Base-by-base conservation (phyloP, 495 filamentous ascomycete species). In the Paragyromitra xinjiangensis region DNA sequence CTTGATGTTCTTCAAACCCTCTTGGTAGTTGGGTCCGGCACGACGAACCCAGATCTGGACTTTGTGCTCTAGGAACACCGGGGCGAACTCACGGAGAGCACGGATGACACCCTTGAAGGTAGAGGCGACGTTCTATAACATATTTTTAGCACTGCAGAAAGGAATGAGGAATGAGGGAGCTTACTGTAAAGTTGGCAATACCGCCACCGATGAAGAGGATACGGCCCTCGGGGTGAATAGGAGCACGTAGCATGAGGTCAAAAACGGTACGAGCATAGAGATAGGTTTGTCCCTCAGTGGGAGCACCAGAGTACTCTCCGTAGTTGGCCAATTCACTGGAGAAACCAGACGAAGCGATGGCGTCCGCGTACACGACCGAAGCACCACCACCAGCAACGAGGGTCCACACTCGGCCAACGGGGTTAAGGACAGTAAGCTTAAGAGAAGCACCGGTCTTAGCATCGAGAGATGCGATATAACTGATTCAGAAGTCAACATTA, bases 21-120 rank as follows among this genome's bases (percentile, higher is more conserved):
- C 95, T 86, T 99, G 95, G 89, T 96, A 99, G 88, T 99, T 99
- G 85, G 95, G 95, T 74, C 95, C 95, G 61, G 95, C 95, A 88
- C 95, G 95, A 83, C 95, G 94, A 81, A 99, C 94, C 96, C 96
- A 99, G 88, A 99, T 98, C 85, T 97, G 92, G 73, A 95, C 94
- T 82, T 96, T 96, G 91, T 99, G 95, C 89, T 98, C 96, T 84
- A 90, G 90, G 71, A 99, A 89, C 45, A 90, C 85, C 63, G 91
- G 90, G 66, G 94, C 89, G 73, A 95, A 93, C 86, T 98, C 95
- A 69, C 96, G 92, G 71, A 99, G 91, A 48, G 95, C 95, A 72
- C 94, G 92, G 85, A 99, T 99, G 84, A 99, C 94, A 87, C 95
- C 95, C 88, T 99, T 99, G 92, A 99, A 99, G 63, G 95, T 99